Conservation (phyloP, 2,329 filamentous ascomycete genomes). For the Trichoderma cornu-damae region DNA sequence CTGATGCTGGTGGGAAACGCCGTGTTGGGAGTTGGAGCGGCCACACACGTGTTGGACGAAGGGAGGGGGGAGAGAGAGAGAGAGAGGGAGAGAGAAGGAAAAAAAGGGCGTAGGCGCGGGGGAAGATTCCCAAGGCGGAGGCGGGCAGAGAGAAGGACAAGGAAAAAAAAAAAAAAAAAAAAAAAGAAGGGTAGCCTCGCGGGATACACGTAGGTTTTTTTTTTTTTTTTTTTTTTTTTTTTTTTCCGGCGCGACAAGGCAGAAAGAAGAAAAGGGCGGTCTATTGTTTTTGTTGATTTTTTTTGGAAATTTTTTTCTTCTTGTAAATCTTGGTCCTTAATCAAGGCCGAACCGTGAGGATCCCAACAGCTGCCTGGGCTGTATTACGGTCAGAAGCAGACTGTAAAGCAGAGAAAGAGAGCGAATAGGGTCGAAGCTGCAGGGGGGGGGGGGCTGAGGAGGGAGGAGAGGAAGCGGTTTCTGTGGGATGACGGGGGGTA, state of each 20-base stretch:
- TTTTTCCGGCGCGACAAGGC: constrained; percentile 6
- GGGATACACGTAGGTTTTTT: constrained; percentile 13
- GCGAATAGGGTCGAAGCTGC: constrained; percentile 18
- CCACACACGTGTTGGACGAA: constrained; percentile 28
- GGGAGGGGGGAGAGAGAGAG: constrained; percentile 24
- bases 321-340: constrained; percentile 2
- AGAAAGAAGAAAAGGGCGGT: constrained; percentile 18
- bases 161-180: neutral
- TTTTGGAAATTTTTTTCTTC: no score
- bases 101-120: constrained; percentile 24
- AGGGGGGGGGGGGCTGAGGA: constrained; percentile 1
- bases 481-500: constrained; percentile 14
- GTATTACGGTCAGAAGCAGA: constrained; percentile 17
- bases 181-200: constrained; percentile 13
- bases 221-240: no score
- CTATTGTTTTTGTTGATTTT: constrained; percentile 14
- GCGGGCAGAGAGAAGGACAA: neutral
- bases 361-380: constrained; percentile 20
- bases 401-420: constrained; percentile 11
- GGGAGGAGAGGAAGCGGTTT: neutral
- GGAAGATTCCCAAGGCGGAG: constrained; percentile 19
- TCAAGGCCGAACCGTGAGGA: constrained; percentile 12
- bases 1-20: constrained; percentile 24
- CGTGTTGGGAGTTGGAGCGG: constrained; percentile 20
- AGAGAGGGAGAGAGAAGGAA: constrained; percentile 22